A percentile compares a stretch with the other conserved stretches of the same genome.
phyloP scores from a whole-genome alignment of 176 grass and related monocot species.

The Oropetium thomaeum region DNA sequence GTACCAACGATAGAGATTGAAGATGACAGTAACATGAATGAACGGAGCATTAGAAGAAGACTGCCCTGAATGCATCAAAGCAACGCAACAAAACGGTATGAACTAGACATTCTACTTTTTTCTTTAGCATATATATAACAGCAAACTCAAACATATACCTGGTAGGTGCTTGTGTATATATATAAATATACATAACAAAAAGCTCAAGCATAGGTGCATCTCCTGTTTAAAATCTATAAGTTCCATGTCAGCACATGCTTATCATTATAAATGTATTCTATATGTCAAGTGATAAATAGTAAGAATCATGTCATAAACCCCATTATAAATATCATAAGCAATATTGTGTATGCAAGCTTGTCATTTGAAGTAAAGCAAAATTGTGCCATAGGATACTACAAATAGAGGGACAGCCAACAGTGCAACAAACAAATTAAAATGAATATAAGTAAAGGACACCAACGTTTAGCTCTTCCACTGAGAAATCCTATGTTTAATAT shows the following conservation, averaged over 20 bases:
- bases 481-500: conserved; percentile 3
- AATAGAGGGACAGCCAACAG: background rate
- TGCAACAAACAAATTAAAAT: conserved; percentile 12
- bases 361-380: background rate
- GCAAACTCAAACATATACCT: background rate
- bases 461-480: too few relatives aligned
- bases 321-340: background rate
- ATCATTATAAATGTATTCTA: background rate
- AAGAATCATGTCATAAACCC: background rate
- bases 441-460: background rate
- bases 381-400: background rate
- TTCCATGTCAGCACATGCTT: background rate
- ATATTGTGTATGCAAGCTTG: background rate
- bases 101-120: background rate
- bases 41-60: conserved; percentile 23
- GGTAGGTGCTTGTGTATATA: background rate
- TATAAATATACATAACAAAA: background rate
- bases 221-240: background rate
- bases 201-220: background rate
- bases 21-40: background rate
- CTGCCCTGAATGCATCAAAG: background rate
- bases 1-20: conserved; percentile 39
- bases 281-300: background rate
- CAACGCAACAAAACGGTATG: conserved; percentile 10
- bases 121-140: background rate